These are phyloP conservation scores for Pichia inconspicua DNA, from an alignment of 1,139 yeast genomes.

Conservation along the genomic window DNA sequence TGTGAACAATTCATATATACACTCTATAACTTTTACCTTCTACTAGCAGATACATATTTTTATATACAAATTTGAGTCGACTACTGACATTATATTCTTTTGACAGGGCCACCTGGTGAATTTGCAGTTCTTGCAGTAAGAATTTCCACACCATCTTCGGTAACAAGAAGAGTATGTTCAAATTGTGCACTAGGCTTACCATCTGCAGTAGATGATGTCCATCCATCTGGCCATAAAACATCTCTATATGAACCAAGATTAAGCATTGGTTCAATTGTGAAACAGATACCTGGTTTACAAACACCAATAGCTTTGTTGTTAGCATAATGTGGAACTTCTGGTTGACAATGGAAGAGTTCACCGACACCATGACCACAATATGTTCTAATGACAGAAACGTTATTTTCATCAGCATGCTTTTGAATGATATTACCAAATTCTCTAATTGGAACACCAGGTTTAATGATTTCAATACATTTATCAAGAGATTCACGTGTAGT, in stretches of 20 bases:
- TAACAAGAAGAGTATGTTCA: slow-evolving; percentile 86
- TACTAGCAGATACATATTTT: neutral
- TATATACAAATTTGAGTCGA: too few species aligned
- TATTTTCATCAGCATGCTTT: slow-evolving; percentile 70
- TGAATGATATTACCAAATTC: slow-evolving; percentile 85
- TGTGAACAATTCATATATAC: neutral
- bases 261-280: slow-evolving; percentile 98
- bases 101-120: slow-evolving; percentile 84
- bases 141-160: slow-evolving; percentile 90
- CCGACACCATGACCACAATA: slow-evolving; percentile 96
- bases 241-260: slow-evolving; percentile 82
- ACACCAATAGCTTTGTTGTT: slow-evolving; percentile 89
- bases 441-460: slow-evolving; percentile 89
- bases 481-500: slow-evolving; percentile 89
- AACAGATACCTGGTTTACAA: slow-evolving; percentile 93
- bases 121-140: slow-evolving; percentile 70
- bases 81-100: slow-evolving; percentile 29
- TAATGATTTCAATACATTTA: slow-evolving; percentile 71
- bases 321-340: slow-evolving; percentile 91
- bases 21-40: neutral
- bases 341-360: slow-evolving; percentile 81
- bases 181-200: slow-evolving; percentile 91
- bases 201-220: slow-evolving; percentile 91
- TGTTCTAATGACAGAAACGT: slow-evolving; percentile 80
- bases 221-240: slow-evolving; percentile 91